Evolutionary conservation across 331 rosid genomes (phyloP), one percentile per base, ranked within the genome.

Genomic region (Quercus phellos): DNA sequence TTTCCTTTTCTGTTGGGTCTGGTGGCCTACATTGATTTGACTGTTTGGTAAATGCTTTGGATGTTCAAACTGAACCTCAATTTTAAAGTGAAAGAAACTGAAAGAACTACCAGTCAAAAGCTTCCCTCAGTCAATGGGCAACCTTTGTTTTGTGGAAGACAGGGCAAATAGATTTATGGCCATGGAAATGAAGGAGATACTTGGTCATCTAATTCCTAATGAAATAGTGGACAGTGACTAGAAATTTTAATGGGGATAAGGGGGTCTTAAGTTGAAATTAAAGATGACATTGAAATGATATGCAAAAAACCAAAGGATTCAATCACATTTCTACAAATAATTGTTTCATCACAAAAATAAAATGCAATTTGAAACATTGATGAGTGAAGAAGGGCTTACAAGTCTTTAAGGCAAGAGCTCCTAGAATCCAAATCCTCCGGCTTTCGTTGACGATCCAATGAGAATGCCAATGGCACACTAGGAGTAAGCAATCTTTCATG

Each of bases 341-440:
- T 13, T 10, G 53, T 46, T 46, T 46, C 53, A 12, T 46, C 53
- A 3, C 17, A 12, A 46, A 46, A 17, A 38, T 46, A 46, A 46
- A 46, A 71, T 13, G 10, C 53, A 21, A 21, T 51, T 21, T 19
- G 43, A 55, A 22, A 35, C 18, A 13, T 4, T 29, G 26, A 21
- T 54, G 50, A 58, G 83, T 78, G 85, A 21, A 55, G 61, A 66
- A 70, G 68, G 34, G 24, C 97, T 87, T 83, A 92, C 97, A 92
- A 74, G 71, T 92, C 92, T 38, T 46, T 58, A 46, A 92, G 89
- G 82, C 92, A 90, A 60, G 92, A 84, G 74, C 55, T 74, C 46
- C 56, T 77, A 38, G 84, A 77, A 51, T 84, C 89, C 72, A 54
- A 66, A 74, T 75, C 70, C 46, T 72, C 85, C 19, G 78, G 78